These are phyloP conservation scores for Malassezia cuniculi DNA, from an alignment of 1,284 basidiomycete genomes.

Conservation along the genomic window DNA sequence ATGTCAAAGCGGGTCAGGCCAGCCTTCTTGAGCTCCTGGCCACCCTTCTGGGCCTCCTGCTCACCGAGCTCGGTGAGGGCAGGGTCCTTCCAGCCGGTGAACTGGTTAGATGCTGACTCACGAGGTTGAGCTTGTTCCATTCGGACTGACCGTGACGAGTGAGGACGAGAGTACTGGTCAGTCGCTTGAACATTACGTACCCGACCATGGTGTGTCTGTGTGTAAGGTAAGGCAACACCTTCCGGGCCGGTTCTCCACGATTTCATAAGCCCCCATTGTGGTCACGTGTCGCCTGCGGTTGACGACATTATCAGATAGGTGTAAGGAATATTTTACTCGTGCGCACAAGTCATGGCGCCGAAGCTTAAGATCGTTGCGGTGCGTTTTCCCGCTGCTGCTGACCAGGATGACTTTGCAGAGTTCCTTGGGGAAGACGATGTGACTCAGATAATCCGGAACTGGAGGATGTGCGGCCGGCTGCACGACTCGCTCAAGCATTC, in stretches of 20 bases:
- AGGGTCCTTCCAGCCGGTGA: conserved; percentile 46
- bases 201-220: conserved; percentile 15
- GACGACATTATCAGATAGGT: background rate
- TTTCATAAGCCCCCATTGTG: too few relatives aligned
- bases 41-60: conserved; percentile 42
- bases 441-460: conserved; percentile 2
- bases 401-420: too few relatives aligned
- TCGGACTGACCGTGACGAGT: conserved; percentile 45
- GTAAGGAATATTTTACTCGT: background rate
- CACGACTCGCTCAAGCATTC: background rate
- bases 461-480: background rate
- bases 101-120: conserved; percentile 15
- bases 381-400: background rate
- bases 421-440: conserved; percentile 6
- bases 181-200: conserved; percentile 2
- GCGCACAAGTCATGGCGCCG: conserved; percentile 1
- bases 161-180: conserved; percentile 36
- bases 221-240: too few relatives aligned
- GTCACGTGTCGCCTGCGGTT: too few relatives aligned
- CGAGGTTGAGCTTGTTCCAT: conserved; percentile 45
- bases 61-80: conserved; percentile 41
- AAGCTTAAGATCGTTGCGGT: conserved; percentile 6
- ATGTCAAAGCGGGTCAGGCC: conserved; percentile 34
- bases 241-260: too few relatives aligned
- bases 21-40: conserved; percentile 38